Evolutionary conservation across 2,329 filamentous ascomycete genomes (phyloP), one percentile per base, ranked within the genome.

Genomic region (Amauroascus niger): DNA sequence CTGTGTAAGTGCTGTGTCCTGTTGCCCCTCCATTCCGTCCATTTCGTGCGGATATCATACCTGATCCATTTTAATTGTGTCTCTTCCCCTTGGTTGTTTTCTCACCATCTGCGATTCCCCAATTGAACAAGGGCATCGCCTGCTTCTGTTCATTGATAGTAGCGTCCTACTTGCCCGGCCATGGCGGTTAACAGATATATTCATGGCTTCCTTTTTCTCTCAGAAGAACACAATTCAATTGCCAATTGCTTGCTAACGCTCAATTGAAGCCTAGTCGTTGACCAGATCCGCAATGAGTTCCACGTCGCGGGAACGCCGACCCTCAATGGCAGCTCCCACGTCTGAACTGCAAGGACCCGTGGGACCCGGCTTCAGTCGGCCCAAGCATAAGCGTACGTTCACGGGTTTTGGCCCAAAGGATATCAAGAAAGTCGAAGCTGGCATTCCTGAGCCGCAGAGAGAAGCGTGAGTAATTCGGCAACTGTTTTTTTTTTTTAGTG

Each of bases 301-400:
- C 11, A 56, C 70, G n/a, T 72, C 74, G 39, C 80, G 88, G 60
- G 83, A 95, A 77, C 84, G 90, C 62, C 86, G 81, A 61, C 88
- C 87, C 55, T 95, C 88, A 18, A 84, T 80, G 55, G 82, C 86
- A 60, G 87, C 87, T 62, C 90, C 90, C 45, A 84, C 96, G 62
- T 81, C 87, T 59, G 88, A 95, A 67, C 84, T 97, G 58, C 79
- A 87, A 69, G 90, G 89, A 60, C 84, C 87, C 16, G 82, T 96
- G 54, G 86, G 86, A n/a, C 88, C 89, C 39, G 84, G 84, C 40
- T 91, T 94, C 67, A 84, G 72, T 82, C 80, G 93, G 57, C 93
- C 93, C 44, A 98, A 97, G 75, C 93, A 98, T 76, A 96, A 88
- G 78, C 82, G 93, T 62, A 97, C 91, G n/a, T 87, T 87, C 61